A percentile compares a stretch with the other conserved stretches of the same genome.
Evolutionary conservation across 805 yeast species (phyloP).

Genomic region (Candida maris): DNA sequence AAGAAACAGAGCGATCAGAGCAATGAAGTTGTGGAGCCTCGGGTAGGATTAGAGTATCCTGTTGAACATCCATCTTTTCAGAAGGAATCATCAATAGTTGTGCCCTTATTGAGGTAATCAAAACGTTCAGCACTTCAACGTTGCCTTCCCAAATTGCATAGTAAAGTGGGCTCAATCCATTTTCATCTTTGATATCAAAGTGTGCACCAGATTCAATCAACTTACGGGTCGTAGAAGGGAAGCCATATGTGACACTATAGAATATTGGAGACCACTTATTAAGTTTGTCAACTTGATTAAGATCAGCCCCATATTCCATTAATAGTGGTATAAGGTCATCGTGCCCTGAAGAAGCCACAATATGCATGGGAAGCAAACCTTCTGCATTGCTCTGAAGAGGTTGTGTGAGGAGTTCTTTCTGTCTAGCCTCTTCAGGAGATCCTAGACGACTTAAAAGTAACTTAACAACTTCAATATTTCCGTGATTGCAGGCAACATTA

Average conservation of each 20-base stretch:
- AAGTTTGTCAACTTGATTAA: slow-evolving; percentile 76
- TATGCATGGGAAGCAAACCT: slow-evolving; percentile 84
- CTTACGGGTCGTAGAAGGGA: slow-evolving; percentile 61
- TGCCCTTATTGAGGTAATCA: slow-evolving; percentile 37
- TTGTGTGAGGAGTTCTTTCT: slow-evolving; percentile 30
- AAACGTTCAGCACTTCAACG: slow-evolving; percentile 68
- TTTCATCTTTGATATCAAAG: slow-evolving; percentile 66
- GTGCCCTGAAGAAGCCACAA: slow-evolving; percentile 83
- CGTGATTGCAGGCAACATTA: slow-evolving; percentile 84
- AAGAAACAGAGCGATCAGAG: slow-evolving; percentile 10
- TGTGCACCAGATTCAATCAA: slow-evolving; percentile 74
- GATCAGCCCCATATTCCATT: slow-evolving; percentile 66
- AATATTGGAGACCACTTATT: slow-evolving; percentile 94
- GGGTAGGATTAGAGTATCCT: slow-evolving; percentile 4
- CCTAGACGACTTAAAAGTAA: slow-evolving; percentile 44
- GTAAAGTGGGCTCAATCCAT: slow-evolving; percentile 74
- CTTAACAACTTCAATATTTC: slow-evolving; percentile 67
- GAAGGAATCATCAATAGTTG: neutral
- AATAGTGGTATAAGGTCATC: slow-evolving; percentile 63
- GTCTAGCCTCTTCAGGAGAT: slow-evolving; percentile 27
- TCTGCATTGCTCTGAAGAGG: slow-evolving; percentile 72
- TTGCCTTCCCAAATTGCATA: slow-evolving; percentile 96
- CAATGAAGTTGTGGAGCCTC: slow-evolving; percentile 15
- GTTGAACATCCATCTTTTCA: too few relatives aligned
- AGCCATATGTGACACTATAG: slow-evolving; percentile 87